Evolutionary conservation across 176 grass and related monocot species (phyloP), one percentile per base, ranked within the genome.

Genomic region (Echinochloa phyllopogon): DNA sequence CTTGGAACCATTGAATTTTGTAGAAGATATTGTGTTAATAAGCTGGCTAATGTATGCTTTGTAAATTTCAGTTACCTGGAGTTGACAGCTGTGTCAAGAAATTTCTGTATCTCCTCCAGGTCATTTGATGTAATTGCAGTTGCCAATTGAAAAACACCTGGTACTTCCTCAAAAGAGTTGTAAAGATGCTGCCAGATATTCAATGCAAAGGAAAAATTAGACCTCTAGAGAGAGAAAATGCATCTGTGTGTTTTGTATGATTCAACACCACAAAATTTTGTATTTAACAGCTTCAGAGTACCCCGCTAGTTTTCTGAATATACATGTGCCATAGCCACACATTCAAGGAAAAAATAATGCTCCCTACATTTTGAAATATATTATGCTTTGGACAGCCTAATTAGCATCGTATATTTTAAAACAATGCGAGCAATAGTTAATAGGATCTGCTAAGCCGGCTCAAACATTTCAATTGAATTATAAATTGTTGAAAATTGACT

Each of bases 51-150:
- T 57, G 16, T 74, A 39, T 58, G 75, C 59, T 75, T 65, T 27
- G 58, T 15, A 78, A 58, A 83, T 65, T 68, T 48, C 50, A 81
- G 43, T 47, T 92, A 98, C 96, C 96, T 92, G 27, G 93, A 94
- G 82, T 96, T 92, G 24, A 98, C 96, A 90, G 96, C 94, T 76
- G 81, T 85, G 10, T 95, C 93, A 79, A 98, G 93, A 86, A 98
- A 98, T 87, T 94, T 98, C 39, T 98, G 93, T 87, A 98, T 96
- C 82, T 98, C 93, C 89, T 98, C 96, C 1, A 98, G 90, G 47
- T 98, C 93, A 84, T 92, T 90, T 82, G 93, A 95, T 90, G 91
- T 94, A 81, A 92, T 95, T 87, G 96, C 89, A 91, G 96, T 98
- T 76, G 96, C 96, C 79, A 95, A 95, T 42, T 94, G 77, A 88